Evolutionary conservation across 2,329 filamentous ascomycete genomes (phyloP).

Genomic region (Colletotrichum godetiae): DNA sequence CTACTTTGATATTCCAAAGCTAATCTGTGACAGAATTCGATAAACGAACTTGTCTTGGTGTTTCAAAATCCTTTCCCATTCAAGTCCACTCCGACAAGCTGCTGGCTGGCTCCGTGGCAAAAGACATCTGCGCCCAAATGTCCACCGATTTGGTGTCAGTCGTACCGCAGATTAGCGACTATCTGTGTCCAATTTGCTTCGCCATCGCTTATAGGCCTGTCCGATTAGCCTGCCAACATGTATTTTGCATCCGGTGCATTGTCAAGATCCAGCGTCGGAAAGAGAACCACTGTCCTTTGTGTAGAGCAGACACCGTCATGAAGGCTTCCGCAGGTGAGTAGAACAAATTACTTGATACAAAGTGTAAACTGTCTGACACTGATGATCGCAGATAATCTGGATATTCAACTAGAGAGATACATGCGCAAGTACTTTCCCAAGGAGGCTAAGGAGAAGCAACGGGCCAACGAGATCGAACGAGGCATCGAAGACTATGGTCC

Average conservation of each 20-base stretch:
- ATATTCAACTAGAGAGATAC: slow-evolving; percentile 74
- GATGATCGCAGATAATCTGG: slow-evolving; percentile 69
- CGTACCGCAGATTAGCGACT: slow-evolving; percentile 87
- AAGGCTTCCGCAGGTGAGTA: slow-evolving; percentile 72
- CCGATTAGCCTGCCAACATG: slow-evolving; percentile 78
- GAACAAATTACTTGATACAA: no score
- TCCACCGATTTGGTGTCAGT: slow-evolving; percentile 77
- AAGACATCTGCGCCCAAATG: slow-evolving; percentile 80
- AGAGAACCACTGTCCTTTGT: slow-evolving; percentile 79
- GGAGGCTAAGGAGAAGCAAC: slow-evolving; percentile 75
- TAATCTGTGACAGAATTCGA: slow-evolving; percentile 75
- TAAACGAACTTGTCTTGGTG: slow-evolving; percentile 82
- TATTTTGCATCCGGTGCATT: slow-evolving; percentile 87
- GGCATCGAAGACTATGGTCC: slow-evolving; percentile 79
- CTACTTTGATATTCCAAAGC: slow-evolving; percentile 18
- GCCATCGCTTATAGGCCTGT: slow-evolving; percentile 85
- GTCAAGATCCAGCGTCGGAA: slow-evolving; percentile 80
- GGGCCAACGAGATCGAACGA: slow-evolving; percentile 80
- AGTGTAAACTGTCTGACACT: background rate
- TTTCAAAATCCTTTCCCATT: slow-evolving; percentile 71
- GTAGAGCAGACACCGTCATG: slow-evolving; percentile 77
- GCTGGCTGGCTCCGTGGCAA: slow-evolving; percentile 76
- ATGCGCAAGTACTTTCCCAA: slow-evolving; percentile 81
- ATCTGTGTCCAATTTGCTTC: slow-evolving; percentile 84
- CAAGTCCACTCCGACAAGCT: slow-evolving; percentile 69